These are phyloP conservation scores for Lupinus albus DNA, from an alignment of 306 rosid species.

Conservation along the genomic window DNA sequence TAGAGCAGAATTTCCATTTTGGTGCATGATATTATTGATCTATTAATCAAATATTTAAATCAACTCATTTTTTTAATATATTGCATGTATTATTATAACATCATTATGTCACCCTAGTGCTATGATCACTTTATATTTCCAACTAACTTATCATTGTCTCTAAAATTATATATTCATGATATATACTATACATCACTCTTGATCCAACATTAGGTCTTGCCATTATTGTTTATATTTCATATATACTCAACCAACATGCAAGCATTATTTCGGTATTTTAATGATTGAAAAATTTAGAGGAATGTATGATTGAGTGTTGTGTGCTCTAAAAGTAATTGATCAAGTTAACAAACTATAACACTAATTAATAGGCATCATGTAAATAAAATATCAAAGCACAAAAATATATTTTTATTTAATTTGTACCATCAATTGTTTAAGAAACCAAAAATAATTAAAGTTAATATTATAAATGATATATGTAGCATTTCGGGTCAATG, in stretches of 20 bases:
- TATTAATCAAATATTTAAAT: not conserved
- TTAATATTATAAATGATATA: no score
- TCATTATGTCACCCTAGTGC: no score
- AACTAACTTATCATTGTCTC: slow-evolving; percentile 21
- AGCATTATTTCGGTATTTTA: not conserved
- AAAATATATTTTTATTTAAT: no score
- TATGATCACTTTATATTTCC: not conserved
- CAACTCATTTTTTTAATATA: not conserved
- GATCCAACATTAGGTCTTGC: not conserved
- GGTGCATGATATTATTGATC: not conserved
- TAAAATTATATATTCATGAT: not conserved
- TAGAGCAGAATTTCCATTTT: not conserved
- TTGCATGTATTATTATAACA: no score
- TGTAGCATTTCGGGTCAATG: no score
- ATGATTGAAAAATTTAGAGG: not conserved
- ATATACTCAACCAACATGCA: not conserved
- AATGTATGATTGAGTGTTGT: no score
- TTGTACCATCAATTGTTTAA: no score
- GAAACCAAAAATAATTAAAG: no score
- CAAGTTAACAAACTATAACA: no score
- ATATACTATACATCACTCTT: slow-evolving; percentile 9
- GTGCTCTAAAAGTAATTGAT: no score
- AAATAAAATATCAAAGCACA: not conserved
- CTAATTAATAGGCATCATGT: not conserved
- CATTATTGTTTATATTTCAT: not conserved